Percentiles rank a stretch among this genome's conserved stretches.
phyloP scores from a whole-genome alignment of 306 rosid species.

The Quercus alba region DNA sequence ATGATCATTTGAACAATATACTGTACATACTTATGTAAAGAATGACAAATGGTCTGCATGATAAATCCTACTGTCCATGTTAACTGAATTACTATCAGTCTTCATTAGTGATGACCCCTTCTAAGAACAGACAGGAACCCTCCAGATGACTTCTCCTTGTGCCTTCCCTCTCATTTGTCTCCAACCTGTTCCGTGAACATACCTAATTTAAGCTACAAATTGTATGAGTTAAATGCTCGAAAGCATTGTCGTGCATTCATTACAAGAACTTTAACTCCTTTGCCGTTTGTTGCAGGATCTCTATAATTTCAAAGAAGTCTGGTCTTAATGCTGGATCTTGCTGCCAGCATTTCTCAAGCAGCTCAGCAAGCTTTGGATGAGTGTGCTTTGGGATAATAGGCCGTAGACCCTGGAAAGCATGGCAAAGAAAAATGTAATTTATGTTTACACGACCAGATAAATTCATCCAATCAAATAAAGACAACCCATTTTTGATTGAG shows the following conservation, averaged over 20 bases:
- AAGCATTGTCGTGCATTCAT: not conserved
- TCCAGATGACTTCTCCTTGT: slow-evolving; percentile 50
- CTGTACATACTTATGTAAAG: slow-evolving; percentile 42
- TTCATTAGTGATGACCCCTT: slow-evolving; percentile 56
- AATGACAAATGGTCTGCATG: slow-evolving; percentile 16
- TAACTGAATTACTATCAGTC: slow-evolving; percentile 10
- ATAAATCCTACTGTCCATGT: slow-evolving; percentile 31
- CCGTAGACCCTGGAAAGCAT: slow-evolving; percentile 65
- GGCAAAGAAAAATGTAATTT: slow-evolving; percentile 1
- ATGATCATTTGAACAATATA: slow-evolving; percentile 16
- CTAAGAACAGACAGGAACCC: slow-evolving; percentile 65
- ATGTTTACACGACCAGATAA: not conserved
- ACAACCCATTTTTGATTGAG: too few species aligned
- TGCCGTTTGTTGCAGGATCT: slow-evolving; percentile 54
- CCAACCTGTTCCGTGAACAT: slow-evolving; percentile 44
- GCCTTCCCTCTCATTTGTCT: slow-evolving; percentile 66
- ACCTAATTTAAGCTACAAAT: not conserved
- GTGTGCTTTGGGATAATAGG: slow-evolving; percentile 85
- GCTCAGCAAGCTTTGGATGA: slow-evolving; percentile 70
- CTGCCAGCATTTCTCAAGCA: slow-evolving; percentile 91
- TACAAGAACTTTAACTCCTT: slow-evolving; percentile 54
- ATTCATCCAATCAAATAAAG: slow-evolving; percentile 1
- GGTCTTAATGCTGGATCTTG: slow-evolving; percentile 78
- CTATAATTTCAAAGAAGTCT: slow-evolving; percentile 72
- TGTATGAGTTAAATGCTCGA: not conserved